Conservation (phyloP, 768 basidiomycete species). For the Trametes cingulata region DNA sequence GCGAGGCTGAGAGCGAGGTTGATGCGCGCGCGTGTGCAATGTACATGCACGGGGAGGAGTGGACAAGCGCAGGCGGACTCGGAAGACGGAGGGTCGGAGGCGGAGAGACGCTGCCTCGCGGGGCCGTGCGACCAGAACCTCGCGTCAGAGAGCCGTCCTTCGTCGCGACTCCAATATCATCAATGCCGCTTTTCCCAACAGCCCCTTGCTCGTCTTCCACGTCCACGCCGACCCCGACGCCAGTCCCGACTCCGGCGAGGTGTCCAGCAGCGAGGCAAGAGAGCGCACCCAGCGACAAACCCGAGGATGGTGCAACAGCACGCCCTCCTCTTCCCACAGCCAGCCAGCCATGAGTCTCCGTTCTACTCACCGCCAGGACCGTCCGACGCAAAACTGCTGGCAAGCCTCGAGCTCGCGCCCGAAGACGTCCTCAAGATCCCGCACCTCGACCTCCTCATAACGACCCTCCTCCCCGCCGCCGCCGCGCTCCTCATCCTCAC, state of each 20-base stretch:
- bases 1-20: too few species aligned
- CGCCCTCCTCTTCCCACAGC: neutral
- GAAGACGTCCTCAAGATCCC: slow-evolving; percentile 8
- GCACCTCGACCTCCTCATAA: slow-evolving; percentile 10
- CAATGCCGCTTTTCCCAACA: slow-evolving; percentile 11
- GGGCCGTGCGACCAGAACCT: neutral
- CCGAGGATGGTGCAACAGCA: slow-evolving; percentile 10
- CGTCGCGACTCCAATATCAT: slow-evolving; percentile 7
- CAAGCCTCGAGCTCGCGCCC: neutral
- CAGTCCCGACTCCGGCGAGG: neutral
- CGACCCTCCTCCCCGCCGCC: slow-evolving; percentile 18
- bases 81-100: neutral
- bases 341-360: neutral
- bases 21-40: too few species aligned
- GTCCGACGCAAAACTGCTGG: neutral
- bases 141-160: slow-evolving; percentile 9
- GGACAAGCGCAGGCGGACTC: too few species aligned
- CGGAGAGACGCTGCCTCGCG: neutral
- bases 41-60: too few species aligned
- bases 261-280: neutral
- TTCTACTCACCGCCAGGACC: neutral
- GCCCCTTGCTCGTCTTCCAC: too few species aligned
- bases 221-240: neutral
- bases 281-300: neutral
- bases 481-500: slow-evolving; percentile 9